Evolutionary conservation across 202 grass and related monocot species (phyloP), one percentile per base, ranked within the genome.

Genomic region (Saccharum hybrid): DNA sequence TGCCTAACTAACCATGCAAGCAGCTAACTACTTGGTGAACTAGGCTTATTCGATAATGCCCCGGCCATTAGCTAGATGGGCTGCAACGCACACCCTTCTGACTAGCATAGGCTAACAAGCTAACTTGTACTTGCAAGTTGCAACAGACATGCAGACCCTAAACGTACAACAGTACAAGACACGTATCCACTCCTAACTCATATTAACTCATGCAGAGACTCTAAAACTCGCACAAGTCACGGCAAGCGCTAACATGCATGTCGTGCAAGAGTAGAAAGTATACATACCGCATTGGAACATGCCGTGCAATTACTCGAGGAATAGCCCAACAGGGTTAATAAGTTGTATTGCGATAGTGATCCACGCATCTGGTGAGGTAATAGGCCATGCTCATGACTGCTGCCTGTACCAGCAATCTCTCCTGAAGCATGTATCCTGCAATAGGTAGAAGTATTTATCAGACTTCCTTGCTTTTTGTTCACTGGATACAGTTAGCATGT

Each of bases 331-430:
- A 98, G 92, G 3, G 96, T 98, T 71, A 98, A 51, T 61, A 93
- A 83, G 81, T 90, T 86, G 83, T 86, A 94, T 39, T 91, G 93
- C 0, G 90, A 87, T 40, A 95, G 72, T 77, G 89, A 98, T 66
- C 96, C 96, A 61, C 96, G 77, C 30, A 98, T 98, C 78, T 98
- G 96, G 77, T 98, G 96, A 21, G 92, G 92, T 34, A 95, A 88
- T 72, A 95, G 72, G 62, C 92, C 92, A 46, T 87, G 67, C 6
- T 83, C 71, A 81, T 84, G 70, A 43, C 85, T 87, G 46, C 78
- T 71, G 73, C 8, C 84, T 13, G 87, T 88, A 82, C 77, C 85
- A 56, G 88, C 83, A 82, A 85, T 94, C 79, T 98, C 92, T 80
- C 90, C 96, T 79, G 56, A 85, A 85, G 96, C 96, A 87, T 92